These are phyloP conservation scores for Trypanosoma brucei DNA, from an alignment of 208 protist genomes.

Conservation along the genomic window DNA sequence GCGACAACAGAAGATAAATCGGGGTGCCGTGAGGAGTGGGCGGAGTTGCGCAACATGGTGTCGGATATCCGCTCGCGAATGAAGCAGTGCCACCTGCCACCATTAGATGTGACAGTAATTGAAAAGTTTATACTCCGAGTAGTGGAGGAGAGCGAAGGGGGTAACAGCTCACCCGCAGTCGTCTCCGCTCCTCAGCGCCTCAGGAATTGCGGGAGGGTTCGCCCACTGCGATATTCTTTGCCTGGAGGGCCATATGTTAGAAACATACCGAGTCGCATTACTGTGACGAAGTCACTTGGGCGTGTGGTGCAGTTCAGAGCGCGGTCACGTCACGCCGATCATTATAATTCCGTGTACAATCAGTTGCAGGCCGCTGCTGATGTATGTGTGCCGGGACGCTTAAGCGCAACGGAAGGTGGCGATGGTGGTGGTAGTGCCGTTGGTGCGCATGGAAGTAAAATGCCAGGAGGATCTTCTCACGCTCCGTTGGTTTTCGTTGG, in stretches of 20 bases:
- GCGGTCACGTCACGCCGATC: conserved; percentile 14
- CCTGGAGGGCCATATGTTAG: neutral
- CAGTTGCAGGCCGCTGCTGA: neutral
- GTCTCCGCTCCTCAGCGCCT: neutral
- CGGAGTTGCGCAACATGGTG: neutral
- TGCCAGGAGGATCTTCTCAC: no score
- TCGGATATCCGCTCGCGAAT: conserved; percentile 4
- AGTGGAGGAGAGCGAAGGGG: neutral
- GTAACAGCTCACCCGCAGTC: neutral
- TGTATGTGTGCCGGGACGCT: neutral
- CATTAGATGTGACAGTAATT: conserved; percentile 6
- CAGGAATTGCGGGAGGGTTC: neutral
- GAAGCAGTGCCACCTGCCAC: conserved; percentile 6
- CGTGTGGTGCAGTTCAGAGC: neutral
- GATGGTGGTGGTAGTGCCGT: neutral
- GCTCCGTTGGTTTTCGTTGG: neutral
- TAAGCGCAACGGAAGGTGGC: neutral
- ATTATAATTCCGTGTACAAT: conserved; percentile 4
- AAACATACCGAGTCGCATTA: neutral
- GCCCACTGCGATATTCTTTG: neutral
- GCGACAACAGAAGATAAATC: no score
- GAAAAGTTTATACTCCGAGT: conserved; percentile 10
- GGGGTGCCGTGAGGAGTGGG: neutral
- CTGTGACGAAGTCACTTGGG: no score
- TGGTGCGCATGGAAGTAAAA: no score